Conservation (phyloP, 768 basidiomycete species). For the Gelatoporia subvermispora region DNA sequence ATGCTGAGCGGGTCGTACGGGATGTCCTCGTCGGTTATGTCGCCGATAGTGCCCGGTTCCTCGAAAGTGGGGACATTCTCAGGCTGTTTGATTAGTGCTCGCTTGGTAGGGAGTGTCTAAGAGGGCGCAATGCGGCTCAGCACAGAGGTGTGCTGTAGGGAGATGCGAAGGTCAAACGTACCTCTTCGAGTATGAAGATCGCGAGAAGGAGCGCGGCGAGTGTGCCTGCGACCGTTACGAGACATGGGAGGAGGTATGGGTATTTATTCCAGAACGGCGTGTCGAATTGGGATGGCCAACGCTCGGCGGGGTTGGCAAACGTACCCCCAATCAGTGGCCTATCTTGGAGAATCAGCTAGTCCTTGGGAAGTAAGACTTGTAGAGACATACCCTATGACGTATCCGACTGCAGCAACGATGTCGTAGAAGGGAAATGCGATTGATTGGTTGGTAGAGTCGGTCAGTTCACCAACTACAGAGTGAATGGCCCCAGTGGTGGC, state of each 20-base stretch:
- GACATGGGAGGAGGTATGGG: conserved; percentile 61
- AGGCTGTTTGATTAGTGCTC: background rate
- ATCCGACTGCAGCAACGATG: conserved; percentile 52
- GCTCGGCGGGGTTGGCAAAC: conserved; percentile 46
- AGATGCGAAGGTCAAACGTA: conserved; percentile 21
- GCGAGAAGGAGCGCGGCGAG: conserved; percentile 37
- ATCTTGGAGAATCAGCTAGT: background rate
- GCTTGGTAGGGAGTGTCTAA: conserved; percentile 21
- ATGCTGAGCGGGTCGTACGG: conserved; percentile 15
- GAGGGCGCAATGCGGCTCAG: background rate
- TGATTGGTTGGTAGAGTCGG: conserved; percentile 57
- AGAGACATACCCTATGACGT: conserved; percentile 47
- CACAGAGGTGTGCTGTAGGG: background rate
- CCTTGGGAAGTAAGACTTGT: conserved; percentile 5
- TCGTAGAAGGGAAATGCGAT: conserved; percentile 56
- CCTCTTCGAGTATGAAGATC: conserved; percentile 51
- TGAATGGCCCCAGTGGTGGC: conserved; percentile 36
- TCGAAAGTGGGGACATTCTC: background rate
- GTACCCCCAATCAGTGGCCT: conserved; percentile 62
- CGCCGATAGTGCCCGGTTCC: conserved; percentile 1
- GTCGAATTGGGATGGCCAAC: conserved; percentile 41
- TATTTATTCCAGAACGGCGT: conserved; percentile 40
- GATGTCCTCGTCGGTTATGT: conserved; percentile 3
- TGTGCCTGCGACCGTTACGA: conserved; percentile 39
- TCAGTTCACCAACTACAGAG: conserved; percentile 38